These are phyloP conservation scores for Leccinum aurantiacum DNA, from an alignment of 768 basidiomycete species.

Conservation along the genomic window DNA sequence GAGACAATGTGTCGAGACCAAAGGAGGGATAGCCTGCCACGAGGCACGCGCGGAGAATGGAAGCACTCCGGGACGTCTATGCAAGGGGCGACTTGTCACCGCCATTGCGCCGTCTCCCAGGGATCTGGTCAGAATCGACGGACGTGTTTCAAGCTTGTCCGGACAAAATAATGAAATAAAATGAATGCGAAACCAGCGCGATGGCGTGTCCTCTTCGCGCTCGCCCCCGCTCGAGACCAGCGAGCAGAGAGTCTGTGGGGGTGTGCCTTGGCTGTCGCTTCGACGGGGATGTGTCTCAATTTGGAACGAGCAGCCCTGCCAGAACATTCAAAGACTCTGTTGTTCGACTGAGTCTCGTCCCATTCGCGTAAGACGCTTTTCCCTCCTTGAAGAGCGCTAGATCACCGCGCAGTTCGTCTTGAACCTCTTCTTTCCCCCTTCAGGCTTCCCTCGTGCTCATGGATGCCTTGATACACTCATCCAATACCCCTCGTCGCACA, in stretches of 20 bases:
- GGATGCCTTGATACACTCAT: constrained; percentile 16
- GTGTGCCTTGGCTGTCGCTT: constrained; percentile 15
- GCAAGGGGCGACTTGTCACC: constrained; percentile 6
- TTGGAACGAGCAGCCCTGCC: constrained; percentile 22
- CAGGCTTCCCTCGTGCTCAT: constrained; percentile 12
- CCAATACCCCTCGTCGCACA: constrained; percentile 27
- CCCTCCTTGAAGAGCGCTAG: constrained; percentile 1
- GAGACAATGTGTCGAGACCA: background rate
- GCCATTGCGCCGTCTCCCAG: constrained; percentile 29
- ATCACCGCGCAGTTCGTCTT: background rate
- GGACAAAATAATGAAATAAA: background rate
- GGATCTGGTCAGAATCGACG: constrained; percentile 17
- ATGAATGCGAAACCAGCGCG: background rate
- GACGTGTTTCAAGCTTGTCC: background rate
- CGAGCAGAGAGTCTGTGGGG: background rate
- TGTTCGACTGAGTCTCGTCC: constrained; percentile 11
- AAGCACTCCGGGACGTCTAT: background rate
- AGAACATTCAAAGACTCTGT: background rate
- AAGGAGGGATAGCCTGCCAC: background rate
- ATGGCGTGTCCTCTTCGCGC: background rate
- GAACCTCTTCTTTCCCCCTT: background rate
- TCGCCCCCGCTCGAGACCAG: background rate
- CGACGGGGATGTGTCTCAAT: constrained; percentile 21
- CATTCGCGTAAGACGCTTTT: constrained; percentile 10
- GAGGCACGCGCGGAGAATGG: background rate